phyloP scores from a whole-genome alignment of 148 eudicot species.

The Heliamphora exappendiculata region DNA sequence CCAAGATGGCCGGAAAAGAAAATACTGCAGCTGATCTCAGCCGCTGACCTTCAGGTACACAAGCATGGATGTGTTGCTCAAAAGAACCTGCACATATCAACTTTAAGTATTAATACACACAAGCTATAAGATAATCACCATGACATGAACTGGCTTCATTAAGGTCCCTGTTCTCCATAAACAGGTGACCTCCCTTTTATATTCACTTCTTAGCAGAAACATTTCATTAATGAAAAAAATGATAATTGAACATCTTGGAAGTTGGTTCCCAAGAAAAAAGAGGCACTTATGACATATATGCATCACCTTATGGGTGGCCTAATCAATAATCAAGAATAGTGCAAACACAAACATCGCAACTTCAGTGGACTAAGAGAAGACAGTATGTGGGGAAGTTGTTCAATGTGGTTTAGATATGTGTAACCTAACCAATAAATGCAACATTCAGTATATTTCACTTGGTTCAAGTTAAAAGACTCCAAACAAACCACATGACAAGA shows the following conservation, averaged over 20 bases:
- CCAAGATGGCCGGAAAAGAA: conserved; percentile 41
- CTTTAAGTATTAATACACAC: not conserved
- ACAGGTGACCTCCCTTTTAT: not conserved
- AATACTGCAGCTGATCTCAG: conserved; percentile 17
- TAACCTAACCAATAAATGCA: not conserved
- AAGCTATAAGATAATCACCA: not conserved
- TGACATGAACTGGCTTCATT: not conserved
- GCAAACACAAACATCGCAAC: not conserved
- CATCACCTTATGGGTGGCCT: not conserved
- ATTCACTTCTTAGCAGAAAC: not conserved
- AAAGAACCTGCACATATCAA: conserved; percentile 34
- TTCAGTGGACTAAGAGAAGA: not conserved
- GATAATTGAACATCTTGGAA: not conserved
- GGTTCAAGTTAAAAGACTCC: not conserved
- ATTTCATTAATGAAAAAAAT: not conserved
- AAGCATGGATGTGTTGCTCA: conserved; percentile 17
- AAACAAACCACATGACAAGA: not conserved
- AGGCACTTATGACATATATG: not conserved
- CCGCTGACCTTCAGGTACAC: conserved; percentile 23
- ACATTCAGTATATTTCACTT: not conserved
- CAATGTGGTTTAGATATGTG: not conserved
- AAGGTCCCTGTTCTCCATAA: not conserved
- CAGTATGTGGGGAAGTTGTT: not conserved
- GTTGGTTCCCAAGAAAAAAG: not conserved
- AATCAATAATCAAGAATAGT: not conserved